Conservation (phyloP, 108 stramenopile species). For the Pseudonitzschia multiseries region DNA sequence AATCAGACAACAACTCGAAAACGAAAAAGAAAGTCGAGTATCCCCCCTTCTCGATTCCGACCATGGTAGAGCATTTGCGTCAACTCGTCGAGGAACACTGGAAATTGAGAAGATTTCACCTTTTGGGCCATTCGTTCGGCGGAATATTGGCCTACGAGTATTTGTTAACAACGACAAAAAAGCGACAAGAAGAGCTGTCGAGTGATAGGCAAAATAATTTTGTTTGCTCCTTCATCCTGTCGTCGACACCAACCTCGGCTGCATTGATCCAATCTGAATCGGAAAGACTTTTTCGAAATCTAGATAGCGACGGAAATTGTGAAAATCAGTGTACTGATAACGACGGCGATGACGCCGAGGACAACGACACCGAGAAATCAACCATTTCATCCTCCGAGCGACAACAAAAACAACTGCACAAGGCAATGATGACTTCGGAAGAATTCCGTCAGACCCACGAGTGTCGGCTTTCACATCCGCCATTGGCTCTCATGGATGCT, state of each 20-base stretch:
- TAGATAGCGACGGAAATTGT: neutral
- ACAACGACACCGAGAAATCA: constrained; percentile 14
- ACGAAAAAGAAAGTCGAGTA: neutral
- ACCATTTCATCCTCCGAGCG: neutral
- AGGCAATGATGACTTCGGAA: constrained; percentile 15
- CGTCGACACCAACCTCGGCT: constrained; percentile 53
- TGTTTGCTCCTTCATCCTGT: constrained; percentile 46
- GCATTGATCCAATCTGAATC: constrained; percentile 34
- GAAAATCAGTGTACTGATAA: neutral
- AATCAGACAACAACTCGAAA: neutral
- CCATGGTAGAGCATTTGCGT: constrained; percentile 45
- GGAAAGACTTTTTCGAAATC: constrained; percentile 36
- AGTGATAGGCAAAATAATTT: constrained; percentile 8
- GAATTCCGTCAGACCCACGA: constrained; percentile 59
- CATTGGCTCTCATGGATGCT: constrained; percentile 50
- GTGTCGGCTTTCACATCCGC: constrained; percentile 52
- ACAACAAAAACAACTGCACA: neutral
- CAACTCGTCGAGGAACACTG: constrained; percentile 31
- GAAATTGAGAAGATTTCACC: constrained; percentile 40
- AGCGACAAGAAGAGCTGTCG: constrained; percentile 11
- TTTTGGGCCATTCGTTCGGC: constrained; percentile 61
- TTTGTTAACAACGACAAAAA: constrained; percentile 14
- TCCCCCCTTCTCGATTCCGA: constrained; percentile 30
- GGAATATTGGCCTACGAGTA: constrained; percentile 54
- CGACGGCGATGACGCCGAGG: constrained; percentile 26